Evolutionary conservation across 495 filamentous ascomycete species (phyloP).

Genomic region (Penicillium argentinense): DNA sequence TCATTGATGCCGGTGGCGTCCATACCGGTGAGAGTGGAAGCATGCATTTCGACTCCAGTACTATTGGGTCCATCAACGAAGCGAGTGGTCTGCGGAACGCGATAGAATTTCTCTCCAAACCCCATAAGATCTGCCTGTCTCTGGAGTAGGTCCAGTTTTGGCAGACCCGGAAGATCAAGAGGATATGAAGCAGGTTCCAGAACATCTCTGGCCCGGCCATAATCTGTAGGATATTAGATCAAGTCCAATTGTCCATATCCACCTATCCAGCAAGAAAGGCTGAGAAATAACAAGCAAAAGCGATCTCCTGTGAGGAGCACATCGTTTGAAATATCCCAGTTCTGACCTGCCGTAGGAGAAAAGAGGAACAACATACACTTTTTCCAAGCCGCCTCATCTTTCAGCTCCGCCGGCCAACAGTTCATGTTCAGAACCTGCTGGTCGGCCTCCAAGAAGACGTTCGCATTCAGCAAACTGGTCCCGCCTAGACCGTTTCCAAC

Average conservation of each 20-base stretch:
- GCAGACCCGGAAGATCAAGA: conserved; percentile 50
- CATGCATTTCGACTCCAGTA: conserved; percentile 61
- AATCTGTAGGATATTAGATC: conserved; percentile 40
- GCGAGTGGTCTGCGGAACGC: conserved; percentile 59
- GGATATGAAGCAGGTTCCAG: conserved; percentile 62
- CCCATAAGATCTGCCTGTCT: conserved; percentile 54
- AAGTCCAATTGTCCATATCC: conserved; percentile 2
- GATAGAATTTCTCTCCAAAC: conserved; percentile 51
- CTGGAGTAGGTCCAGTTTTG: conserved; percentile 57
- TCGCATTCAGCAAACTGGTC: not conserved
- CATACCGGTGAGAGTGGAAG: conserved; percentile 58
- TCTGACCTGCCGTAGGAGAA: no score
- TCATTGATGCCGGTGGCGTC: conserved; percentile 67
- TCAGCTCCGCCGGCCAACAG: not conserved
- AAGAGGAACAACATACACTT: not conserved
- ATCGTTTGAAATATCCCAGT: no score
- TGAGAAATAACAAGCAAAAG: no score
- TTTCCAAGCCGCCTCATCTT: not conserved
- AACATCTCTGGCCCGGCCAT: conserved; percentile 53
- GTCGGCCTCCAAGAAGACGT: not conserved
- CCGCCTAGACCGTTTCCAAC: not conserved
- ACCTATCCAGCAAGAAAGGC: not conserved
- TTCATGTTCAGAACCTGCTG: not conserved
- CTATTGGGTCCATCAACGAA: conserved; percentile 61
- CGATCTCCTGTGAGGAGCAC: no score